A percentile compares a stretch with the other conserved stretches of the same genome.
These are phyloP conservation scores for Phytophthora crassamura DNA, from an alignment of 352 stramenopile species.

Conservation along the genomic window DNA sequence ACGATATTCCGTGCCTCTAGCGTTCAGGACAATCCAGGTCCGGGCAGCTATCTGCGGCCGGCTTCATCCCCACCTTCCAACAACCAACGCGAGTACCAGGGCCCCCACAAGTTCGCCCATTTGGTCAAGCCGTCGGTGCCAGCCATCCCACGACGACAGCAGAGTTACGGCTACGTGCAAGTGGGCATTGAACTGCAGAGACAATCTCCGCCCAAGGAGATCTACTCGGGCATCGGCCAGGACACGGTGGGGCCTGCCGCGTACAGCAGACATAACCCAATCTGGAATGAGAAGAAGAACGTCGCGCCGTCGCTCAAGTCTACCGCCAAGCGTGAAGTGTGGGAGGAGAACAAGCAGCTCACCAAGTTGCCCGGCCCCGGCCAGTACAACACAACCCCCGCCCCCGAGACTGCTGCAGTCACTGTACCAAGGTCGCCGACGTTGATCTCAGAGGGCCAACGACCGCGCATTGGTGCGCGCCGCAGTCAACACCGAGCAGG, in stretches of 20 bases:
- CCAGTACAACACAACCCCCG: slow-evolving; percentile 50
- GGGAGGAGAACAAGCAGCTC: slow-evolving; percentile 65
- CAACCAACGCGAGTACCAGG: slow-evolving; percentile 39
- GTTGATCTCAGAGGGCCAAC: slow-evolving; percentile 19
- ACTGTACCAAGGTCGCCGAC: slow-evolving; percentile 5
- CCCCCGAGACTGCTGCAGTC: slow-evolving; percentile 4
- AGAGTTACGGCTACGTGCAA: slow-evolving; percentile 77
- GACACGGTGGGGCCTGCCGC: slow-evolving; percentile 78
- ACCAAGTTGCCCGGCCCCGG: slow-evolving; percentile 63
- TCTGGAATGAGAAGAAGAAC: slow-evolving; percentile 79
- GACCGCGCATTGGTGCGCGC: slow-evolving; percentile 31
- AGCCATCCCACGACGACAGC: slow-evolving; percentile 74
- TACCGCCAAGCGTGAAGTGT: slow-evolving; percentile 78
- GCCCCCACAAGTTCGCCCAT: slow-evolving; percentile 43
- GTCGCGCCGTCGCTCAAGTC: slow-evolving; percentile 69
- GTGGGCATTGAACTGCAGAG: slow-evolving; percentile 51
- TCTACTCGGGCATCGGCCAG: slow-evolving; percentile 74
- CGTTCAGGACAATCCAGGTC: slow-evolving; percentile 78
- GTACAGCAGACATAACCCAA: slow-evolving; percentile 59
- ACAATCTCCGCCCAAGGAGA: slow-evolving; percentile 49
- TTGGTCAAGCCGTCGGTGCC: slow-evolving; percentile 66
- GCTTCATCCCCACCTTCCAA: slow-evolving; percentile 31
- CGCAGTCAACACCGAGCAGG: slow-evolving; percentile 34
- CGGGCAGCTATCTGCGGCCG: slow-evolving; percentile 52
- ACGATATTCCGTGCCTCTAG: slow-evolving; percentile 70